Base-by-base conservation (phyloP, 352 stramenopile species). In the Phytopythium aichiense region DNA sequence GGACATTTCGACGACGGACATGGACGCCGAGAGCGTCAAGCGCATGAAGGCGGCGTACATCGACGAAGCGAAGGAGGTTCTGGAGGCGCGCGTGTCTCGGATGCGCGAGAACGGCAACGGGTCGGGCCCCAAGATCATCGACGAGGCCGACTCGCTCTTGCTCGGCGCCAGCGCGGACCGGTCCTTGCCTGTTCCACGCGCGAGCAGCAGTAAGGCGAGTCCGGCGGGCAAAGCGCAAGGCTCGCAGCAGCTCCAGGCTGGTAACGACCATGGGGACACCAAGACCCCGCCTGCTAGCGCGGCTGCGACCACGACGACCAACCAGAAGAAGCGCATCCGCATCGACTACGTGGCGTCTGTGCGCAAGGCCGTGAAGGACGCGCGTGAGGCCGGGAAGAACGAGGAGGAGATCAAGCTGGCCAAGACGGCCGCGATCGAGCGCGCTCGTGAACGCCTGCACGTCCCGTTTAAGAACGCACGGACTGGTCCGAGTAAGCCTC, bases 1-100 rank as follows among this genome's bases (percentile, higher is more conserved):
- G 62, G 81, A 93, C 33, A 87, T 93, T 57, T 91, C 85, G 33
- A 93, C 82, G 11, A 78, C 84, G 6, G 80, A 89, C 25, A 90
- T 95, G 79, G 86, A 95, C 57, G 79, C 76, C 1, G 86, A 95
- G 28, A 88, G 79, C 61, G 77, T 95, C 31, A 95, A 95, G 69
- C 84, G 86, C 58, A 92, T 95, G 81, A 93, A 93, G 66, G 82
- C 86, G 7, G 84, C 81, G 48, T 95, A 92, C 59, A 95, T 95
- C 63, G 86, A 95, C 52, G 86, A 95, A 69, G 84, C 86, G 2
- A 95, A 95, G 63, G 86, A 95, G 65, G 86, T 95, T 31, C 78
- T 95, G 0, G 86, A 95, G 62, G 86, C 82, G 12, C 79, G 86
- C 22, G 86, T 95, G 30, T 90, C 86, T 20, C 80, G 84, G 20